A percentile compares a stretch with the other conserved stretches of the same genome.
Conservation (phyloP, 2,329 filamentous ascomycete genomes). For the Cordyceps militaris region DNA sequence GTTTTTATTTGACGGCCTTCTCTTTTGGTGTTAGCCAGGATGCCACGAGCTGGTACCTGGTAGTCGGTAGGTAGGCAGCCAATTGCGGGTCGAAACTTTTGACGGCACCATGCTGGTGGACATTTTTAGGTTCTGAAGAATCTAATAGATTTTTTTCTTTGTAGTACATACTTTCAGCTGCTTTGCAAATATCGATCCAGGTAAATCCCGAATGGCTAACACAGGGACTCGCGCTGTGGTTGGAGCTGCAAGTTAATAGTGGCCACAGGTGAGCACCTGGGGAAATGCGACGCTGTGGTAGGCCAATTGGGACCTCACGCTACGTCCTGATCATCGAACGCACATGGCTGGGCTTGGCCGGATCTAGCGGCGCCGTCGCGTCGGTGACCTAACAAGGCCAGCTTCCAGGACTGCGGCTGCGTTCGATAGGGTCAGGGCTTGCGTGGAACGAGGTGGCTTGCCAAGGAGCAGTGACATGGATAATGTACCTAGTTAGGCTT, state of each 20-base stretch:
- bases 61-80: neutral
- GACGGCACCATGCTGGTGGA: neutral
- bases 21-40: constrained; percentile 10
- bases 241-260: too few relatives aligned
- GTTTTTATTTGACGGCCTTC: constrained; percentile 5
- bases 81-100: constrained; percentile 8
- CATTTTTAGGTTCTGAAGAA: neutral
- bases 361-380: neutral
- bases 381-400: neutral
- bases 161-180: neutral
- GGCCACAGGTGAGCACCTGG: constrained; percentile 12
- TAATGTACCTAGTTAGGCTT: neutral
- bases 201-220: neutral
- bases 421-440: neutral
- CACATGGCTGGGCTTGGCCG: constrained; percentile 5
- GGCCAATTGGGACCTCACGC: constrained; percentile 11
- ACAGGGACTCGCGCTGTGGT: neutral
- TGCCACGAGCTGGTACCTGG: neutral
- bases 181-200: neutral
- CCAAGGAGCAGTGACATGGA: neutral
- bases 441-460: neutral
- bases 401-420: neutral
- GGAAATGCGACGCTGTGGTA: constrained; percentile 14
- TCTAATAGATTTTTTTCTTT: neutral
- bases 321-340: neutral